Percentiles rank a stretch among this genome's conserved stretches.
Evolutionary conservation across 2,329 filamentous ascomycete genomes (phyloP).

Genomic region (Arachnopeziza araneosa): DNA sequence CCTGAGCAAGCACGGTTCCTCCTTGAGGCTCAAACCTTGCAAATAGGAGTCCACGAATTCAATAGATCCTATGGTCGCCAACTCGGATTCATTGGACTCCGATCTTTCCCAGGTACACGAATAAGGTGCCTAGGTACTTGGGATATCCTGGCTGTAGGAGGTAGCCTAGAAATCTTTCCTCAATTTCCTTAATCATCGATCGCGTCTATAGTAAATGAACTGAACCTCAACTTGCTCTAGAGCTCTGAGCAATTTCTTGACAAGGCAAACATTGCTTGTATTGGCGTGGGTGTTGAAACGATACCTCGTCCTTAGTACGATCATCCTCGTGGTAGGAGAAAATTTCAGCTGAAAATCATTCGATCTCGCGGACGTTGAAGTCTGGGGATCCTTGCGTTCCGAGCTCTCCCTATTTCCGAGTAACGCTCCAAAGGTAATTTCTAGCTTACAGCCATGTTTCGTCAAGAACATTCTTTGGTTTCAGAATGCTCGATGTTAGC

Average conservation of each 20-base stretch:
- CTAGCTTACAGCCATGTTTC: not conserved
- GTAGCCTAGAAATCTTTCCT: too few relatives aligned
- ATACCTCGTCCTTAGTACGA: not conserved
- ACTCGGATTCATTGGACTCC: not conserved
- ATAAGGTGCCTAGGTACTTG: not conserved
- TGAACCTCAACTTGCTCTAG: not conserved
- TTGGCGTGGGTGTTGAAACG: not conserved
- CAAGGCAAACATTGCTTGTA: not conserved
- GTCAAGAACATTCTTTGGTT: not conserved
- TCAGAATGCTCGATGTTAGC: not conserved
- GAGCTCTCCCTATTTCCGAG: too few relatives aligned
- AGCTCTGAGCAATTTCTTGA: not conserved
- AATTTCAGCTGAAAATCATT: not conserved
- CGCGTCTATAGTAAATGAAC: not conserved
- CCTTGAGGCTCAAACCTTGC: not conserved
- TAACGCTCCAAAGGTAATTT: not conserved
- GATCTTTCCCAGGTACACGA: not conserved
- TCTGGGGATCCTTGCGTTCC: not conserved
- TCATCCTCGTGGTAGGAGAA: not conserved
- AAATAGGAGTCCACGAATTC: not conserved
- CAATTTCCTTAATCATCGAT: not conserved
- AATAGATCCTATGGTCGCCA: too few relatives aligned
- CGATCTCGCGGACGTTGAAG: not conserved
- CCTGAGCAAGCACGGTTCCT: too few relatives aligned
- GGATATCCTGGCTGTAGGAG: too few relatives aligned